Percentiles rank a stretch among this genome's conserved stretches.
Conservation (phyloP, 2,329 filamentous ascomycete genomes). For the Diaporthe ilicicola region DNA sequence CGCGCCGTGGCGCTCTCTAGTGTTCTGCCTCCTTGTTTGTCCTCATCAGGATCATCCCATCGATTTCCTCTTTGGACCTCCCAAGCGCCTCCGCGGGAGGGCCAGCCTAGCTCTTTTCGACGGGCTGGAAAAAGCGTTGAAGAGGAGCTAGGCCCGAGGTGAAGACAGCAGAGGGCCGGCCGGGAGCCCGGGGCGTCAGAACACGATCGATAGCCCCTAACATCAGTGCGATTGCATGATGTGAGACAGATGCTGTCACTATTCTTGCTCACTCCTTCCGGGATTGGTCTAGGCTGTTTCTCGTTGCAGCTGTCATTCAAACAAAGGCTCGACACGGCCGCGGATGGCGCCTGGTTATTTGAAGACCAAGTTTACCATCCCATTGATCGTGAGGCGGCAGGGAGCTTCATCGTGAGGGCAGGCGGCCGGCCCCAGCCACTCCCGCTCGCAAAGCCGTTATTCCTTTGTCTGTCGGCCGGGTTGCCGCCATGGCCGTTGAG, state of each 20-base stretch:
- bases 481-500: constrained; percentile 20
- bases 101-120: constrained; percentile 5
- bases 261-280: constrained; percentile 12
- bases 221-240: constrained; percentile 26
- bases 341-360: background rate
- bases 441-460: constrained; percentile 11
- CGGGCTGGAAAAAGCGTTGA: constrained; percentile 13
- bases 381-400: constrained; percentile 10
- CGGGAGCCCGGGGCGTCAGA: constrained; percentile 15
- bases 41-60: constrained; percentile 21
- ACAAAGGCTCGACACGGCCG: background rate
- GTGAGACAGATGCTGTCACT: constrained; percentile 27
- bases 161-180: background rate
- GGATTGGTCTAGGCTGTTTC: constrained; percentile 15
- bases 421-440: constrained; percentile 22
- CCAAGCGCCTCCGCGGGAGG: constrained; percentile 5
- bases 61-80: constrained; percentile 3
- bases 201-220: constrained; percentile 6
- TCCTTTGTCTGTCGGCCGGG: constrained; percentile 1
- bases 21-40: constrained; percentile 12
- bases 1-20: constrained; percentile 22
- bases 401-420: background rate
- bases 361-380: background rate
- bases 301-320: constrained; percentile 20
- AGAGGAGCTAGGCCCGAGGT: constrained; percentile 7